These are phyloP conservation scores for Medicago lupulina DNA, from an alignment of 306 rosid species.

Conservation along the genomic window DNA sequence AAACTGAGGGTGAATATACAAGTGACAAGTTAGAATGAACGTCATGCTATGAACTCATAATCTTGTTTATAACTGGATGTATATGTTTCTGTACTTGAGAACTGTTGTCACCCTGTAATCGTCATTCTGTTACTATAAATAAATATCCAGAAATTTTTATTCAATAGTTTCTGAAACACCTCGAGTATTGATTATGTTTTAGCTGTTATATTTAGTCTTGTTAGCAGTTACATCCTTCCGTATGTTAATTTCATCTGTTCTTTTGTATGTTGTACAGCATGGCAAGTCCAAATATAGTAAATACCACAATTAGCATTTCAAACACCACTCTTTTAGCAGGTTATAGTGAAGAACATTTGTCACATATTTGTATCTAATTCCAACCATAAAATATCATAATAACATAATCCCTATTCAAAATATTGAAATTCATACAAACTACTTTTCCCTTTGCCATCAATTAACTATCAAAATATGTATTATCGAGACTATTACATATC, in stretches of 20 bases:
- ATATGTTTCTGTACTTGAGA: neutral
- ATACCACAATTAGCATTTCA: constrained; percentile 7
- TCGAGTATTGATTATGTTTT: neutral
- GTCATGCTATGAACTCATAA: no score
- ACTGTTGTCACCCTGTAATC: neutral
- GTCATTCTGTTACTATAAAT: neutral
- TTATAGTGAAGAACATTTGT: constrained; percentile 10
- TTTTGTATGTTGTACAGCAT: neutral
- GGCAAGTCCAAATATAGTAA: neutral
- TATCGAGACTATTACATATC: constrained; percentile 24
- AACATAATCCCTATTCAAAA: constrained; percentile 28
- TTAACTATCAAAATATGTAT: constrained; percentile 23
- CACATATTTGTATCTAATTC: constrained; percentile 24
- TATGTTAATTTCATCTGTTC: neutral
- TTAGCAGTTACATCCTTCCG: neutral
- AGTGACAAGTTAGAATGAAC: neutral
- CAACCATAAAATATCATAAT: neutral
- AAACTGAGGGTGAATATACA: neutral
- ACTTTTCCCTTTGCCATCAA: constrained; percentile 2
- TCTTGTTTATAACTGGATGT: neutral
- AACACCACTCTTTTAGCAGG: neutral
- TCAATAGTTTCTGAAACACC: neutral
- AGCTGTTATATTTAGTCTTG: neutral
- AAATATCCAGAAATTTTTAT: neutral
- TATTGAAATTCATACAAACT: neutral